Base-by-base conservation (phyloP, 179 eudicot genomes). In the Vitellaria paradoxa region DNA sequence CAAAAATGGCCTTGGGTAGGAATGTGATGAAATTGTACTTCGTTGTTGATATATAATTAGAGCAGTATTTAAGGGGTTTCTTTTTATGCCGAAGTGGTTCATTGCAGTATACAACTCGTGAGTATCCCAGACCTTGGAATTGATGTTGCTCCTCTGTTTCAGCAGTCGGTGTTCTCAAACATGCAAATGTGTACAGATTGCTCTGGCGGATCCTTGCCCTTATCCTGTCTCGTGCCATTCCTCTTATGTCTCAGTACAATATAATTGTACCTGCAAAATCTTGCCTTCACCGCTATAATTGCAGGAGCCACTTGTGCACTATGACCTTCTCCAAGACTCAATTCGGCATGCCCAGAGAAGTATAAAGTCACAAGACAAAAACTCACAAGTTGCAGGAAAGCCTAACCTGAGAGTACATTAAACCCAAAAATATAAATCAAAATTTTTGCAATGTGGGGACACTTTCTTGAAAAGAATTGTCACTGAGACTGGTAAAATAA, bases 1-100 rank as follows among this genome's bases (percentile, higher is more conserved):
- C 97, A 80, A 91, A 92, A 2, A 92, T 84, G 7, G 94, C 97
- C 79, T 91, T 92, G 8, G 97, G 93, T 30, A 90, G 79, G 84
- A 87, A 92, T 3, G 86, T 89, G 55, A 83, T 56, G 70, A 88
- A 9, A 64, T 84, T 92, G 79, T 91, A 92, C 68, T 92, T 92
- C 2, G 97, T 88, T 9, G 97, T 92, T 15, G 97, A 86, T 74
- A 89, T 91, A 52, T 87, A 85, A 72, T 92, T 92, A 6, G 88
- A 68, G 67, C 89, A 72, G 81, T 92, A 91, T 71, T 73, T 87
- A 45, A 84, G 76, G 57, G 95, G 91, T 65, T 85, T 89, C 74
- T 74, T 91, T 20, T 76, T 77, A 55, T 89, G 91, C 50, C 81
- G 74, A 14, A 62, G 69, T 5, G 95, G 90, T 64, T 91, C 89